phyloP scores from a whole-genome alignment of 2,329 filamentous ascomycete species.

The Atkinsonella hypoxylon region DNA sequence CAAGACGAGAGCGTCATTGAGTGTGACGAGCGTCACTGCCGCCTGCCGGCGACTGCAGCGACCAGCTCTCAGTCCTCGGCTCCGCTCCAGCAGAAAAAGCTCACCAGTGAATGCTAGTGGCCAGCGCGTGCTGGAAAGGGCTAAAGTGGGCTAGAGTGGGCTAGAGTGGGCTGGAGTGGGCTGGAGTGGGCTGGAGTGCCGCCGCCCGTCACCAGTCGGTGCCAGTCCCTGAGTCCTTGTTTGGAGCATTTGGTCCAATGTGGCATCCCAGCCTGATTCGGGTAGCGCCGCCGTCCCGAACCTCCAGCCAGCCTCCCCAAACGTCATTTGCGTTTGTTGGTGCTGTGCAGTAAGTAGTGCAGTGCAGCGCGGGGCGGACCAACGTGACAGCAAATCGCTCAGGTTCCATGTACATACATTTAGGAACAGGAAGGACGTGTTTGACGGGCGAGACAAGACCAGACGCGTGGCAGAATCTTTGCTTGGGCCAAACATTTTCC shows the following conservation, averaged over 20 bases:
- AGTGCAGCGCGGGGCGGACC: neutral
- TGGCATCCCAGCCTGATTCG: conserved; percentile 3
- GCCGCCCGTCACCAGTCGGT: neutral
- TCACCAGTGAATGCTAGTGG: no score
- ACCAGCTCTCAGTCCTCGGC: conserved; percentile 5
- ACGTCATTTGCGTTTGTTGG: neutral
- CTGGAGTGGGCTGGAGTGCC: neutral
- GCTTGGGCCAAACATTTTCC: neutral
- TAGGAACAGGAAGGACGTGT: neutral
- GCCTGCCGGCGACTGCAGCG: conserved; percentile 5
- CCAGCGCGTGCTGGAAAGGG: neutral
- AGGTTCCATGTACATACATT: neutral
- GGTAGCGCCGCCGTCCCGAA: conserved; percentile 7
- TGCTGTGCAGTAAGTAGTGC: no score
- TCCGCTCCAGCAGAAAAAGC: neutral
- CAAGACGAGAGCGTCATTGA: neutral
- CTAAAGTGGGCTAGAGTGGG: no score
- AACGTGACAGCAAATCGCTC: neutral
- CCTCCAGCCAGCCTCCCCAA: neutral
- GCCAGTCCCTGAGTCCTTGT: neutral
- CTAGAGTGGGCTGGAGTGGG: no score
- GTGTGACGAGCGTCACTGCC: conserved; percentile 5
- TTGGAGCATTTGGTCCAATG: neutral
- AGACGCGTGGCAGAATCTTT: neutral
- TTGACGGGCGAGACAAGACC: neutral